Evolutionary conservation across 441 rosid species (phyloP).

Genomic region (Hura crepitans): DNA sequence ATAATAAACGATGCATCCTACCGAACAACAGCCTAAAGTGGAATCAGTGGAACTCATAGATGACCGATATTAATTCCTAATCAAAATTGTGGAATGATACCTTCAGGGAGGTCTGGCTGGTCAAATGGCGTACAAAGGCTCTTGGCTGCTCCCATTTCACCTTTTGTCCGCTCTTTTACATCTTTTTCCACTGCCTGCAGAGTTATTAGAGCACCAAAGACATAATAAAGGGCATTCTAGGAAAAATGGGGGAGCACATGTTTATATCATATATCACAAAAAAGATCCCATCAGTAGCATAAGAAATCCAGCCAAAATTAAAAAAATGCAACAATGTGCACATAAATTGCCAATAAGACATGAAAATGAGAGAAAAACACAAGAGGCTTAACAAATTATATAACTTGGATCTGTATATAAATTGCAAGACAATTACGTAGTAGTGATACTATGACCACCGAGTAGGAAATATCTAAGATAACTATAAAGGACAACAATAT

Average conservation of each 20-base stretch:
- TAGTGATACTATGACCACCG: neutral
- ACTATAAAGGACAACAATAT: neutral
- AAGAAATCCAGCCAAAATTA: neutral
- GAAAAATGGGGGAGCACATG: no score
- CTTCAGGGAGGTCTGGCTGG: conserved; percentile 97
- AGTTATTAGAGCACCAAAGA: conserved; percentile 10
- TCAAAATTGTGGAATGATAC: conserved; percentile 29
- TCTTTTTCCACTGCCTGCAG: conserved; percentile 86
- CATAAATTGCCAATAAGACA: neutral
- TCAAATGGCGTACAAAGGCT: conserved; percentile 92
- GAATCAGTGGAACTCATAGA: no score
- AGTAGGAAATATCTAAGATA: neutral
- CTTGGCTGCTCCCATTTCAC: conserved; percentile 94
- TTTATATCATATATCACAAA: neutral
- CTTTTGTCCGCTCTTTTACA: conserved; percentile 80
- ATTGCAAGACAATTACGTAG: neutral
- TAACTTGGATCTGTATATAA: neutral
- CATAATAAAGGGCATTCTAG: neutral
- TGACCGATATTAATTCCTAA: neutral
- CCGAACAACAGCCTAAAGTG: neutral
- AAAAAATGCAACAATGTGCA: no score
- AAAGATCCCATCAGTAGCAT: neutral
- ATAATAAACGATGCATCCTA: neutral
- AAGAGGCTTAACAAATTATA: neutral
- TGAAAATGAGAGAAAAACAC: neutral